Percentiles rank a stretch among this genome's conserved stretches.
Evolutionary conservation across 2,329 filamentous ascomycete genomes (phyloP).

Genomic region (Claviceps humidiphila): DNA sequence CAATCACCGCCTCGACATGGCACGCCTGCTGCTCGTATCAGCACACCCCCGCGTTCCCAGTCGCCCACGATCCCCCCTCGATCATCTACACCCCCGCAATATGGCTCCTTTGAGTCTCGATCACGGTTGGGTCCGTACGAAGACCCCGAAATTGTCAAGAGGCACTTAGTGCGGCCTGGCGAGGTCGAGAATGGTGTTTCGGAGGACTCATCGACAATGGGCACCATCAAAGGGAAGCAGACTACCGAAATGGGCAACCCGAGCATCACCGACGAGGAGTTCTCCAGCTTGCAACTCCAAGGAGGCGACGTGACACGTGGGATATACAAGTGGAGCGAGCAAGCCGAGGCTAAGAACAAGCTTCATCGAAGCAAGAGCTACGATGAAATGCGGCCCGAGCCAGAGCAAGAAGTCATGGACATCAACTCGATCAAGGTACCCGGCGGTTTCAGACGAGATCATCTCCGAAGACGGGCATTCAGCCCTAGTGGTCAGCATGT

Average conservation of each 20-base stretch:
- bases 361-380: constrained; percentile 81
- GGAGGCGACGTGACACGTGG: constrained; percentile 89
- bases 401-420: constrained; percentile 67
- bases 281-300: constrained; percentile 84
- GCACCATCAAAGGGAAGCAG: constrained; percentile 41
- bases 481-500: constrained; percentile 34
- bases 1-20: constrained; percentile 58
- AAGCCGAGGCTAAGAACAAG: constrained; percentile 58
- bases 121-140: constrained; percentile 52
- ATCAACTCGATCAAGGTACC: constrained; percentile 87
- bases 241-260: constrained; percentile 23
- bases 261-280: constrained; percentile 58
- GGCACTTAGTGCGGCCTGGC: constrained; percentile 67
- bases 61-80: constrained; percentile 22
- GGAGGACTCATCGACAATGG: constrained; percentile 31
- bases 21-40: constrained; percentile 45
- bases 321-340: constrained; percentile 94
- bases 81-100: constrained; percentile 53
- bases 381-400: constrained; percentile 59
- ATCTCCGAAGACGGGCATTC: constrained; percentile 60
- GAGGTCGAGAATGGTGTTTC: constrained; percentile 31
- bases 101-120: constrained; percentile 73
- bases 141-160: constrained; percentile 80
- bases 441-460: constrained; percentile 86
- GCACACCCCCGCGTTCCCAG: constrained; percentile 38